Evolutionary conservation across 495 filamentous ascomycete genomes (phyloP).

Genomic region (Hypoxylon rickii): DNA sequence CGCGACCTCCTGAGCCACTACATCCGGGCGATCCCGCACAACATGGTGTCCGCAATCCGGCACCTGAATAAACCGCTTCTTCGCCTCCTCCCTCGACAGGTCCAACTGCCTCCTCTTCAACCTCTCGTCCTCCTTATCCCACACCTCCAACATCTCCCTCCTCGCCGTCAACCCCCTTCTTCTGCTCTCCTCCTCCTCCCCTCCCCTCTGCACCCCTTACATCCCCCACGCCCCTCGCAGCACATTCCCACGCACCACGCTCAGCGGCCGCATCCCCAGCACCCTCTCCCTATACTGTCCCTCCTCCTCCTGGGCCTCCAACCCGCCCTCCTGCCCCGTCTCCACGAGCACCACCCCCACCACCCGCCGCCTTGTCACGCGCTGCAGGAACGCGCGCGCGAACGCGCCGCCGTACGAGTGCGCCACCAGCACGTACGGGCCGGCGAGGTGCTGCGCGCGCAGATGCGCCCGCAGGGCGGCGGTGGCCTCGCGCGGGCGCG

Average conservation of each 20-base stretch:
- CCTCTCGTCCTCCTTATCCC: constrained; percentile 44
- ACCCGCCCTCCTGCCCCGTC: constrained; percentile 48
- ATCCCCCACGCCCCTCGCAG: background rate
- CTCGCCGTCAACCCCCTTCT: constrained; percentile 7
- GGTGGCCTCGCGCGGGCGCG: constrained; percentile 9
- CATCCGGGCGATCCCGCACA: constrained; percentile 51
- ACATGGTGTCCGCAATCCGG: constrained; percentile 57
- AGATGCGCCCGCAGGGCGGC: constrained; percentile 21
- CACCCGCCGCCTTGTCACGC: background rate
- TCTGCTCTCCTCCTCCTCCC: background rate
- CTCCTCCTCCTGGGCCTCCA: constrained; percentile 45
- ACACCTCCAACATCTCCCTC: constrained; percentile 41
- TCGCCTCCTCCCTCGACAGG: constrained; percentile 36
- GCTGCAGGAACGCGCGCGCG: constrained; percentile 49
- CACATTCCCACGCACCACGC: constrained; percentile 37
- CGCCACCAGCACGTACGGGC: constrained; percentile 51
- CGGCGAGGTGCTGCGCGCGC: constrained; percentile 34
- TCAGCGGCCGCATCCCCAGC: constrained; percentile 35
- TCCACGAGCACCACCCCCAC: constrained; percentile 36
- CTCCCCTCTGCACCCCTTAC: background rate
- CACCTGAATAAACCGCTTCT: constrained; percentile 43
- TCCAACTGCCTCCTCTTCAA: constrained; percentile 52
- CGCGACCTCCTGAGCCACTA: constrained; percentile 49
- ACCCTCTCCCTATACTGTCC: constrained; percentile 47
- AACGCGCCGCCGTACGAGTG: constrained; percentile 60